Evolutionary conservation across 805 yeast genomes (phyloP).

Genomic region (Lachancea cidri): DNA sequence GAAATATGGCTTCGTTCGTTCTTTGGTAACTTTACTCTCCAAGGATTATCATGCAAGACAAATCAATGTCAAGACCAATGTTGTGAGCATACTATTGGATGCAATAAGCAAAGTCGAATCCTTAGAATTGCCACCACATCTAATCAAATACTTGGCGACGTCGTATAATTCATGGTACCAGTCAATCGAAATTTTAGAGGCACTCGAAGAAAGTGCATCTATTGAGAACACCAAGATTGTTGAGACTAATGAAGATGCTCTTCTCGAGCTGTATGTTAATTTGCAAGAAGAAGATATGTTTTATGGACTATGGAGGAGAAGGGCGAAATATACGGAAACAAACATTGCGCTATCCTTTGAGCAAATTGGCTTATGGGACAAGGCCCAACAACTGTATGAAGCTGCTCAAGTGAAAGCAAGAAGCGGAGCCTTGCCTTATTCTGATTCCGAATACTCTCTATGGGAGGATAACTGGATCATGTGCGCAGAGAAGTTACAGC

Average conservation of each 20-base stretch:
- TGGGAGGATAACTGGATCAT: constrained; percentile 99
- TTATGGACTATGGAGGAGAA: constrained; percentile 95
- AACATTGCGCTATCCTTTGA: constrained; percentile 90
- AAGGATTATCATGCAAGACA: constrained; percentile 94
- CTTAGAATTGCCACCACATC: constrained; percentile 86
- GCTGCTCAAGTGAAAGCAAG: constrained; percentile 95
- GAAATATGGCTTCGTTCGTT: constrained; percentile 76
- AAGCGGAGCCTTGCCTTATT: constrained; percentile 90
- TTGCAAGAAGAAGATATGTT: constrained; percentile 95
- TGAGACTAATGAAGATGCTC: constrained; percentile 84
- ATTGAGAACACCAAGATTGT: constrained; percentile 69
- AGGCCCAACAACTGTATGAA: constrained; percentile 90
- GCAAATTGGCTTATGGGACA: constrained; percentile 92
- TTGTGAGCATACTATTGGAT: constrained; percentile 74
- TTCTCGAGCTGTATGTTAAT: constrained; percentile 81
- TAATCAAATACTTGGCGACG: constrained; percentile 80
- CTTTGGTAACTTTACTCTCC: constrained; percentile 70
- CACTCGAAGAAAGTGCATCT: constrained; percentile 51
- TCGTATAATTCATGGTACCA: constrained; percentile 91
- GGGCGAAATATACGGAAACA: constrained; percentile 92
- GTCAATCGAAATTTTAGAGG: constrained; percentile 78
- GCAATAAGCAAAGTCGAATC: constrained; percentile 73
- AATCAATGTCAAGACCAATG: constrained; percentile 79
- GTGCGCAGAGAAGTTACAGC: constrained; percentile 95
- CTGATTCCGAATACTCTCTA: constrained; percentile 88